A percentile compares a stretch with the other conserved stretches of the same genome.
phyloP scores from a whole-genome alignment of 768 basidiomycete species.

The Asterophora parasitica region DNA sequence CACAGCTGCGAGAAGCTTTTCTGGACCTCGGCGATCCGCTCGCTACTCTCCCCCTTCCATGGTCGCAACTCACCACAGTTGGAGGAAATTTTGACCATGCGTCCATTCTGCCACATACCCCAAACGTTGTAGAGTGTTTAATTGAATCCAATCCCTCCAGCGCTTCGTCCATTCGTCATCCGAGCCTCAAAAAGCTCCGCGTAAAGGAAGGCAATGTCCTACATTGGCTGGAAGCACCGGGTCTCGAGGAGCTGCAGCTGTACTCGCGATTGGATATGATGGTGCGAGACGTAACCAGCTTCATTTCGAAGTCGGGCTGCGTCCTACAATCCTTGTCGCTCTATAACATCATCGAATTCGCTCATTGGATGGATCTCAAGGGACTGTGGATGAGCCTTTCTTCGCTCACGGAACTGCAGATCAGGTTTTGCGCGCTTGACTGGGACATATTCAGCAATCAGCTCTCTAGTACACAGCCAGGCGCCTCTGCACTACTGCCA shows the following conservation, averaged over 20 bases:
- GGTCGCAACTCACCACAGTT: not conserved
- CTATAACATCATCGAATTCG: too few relatives aligned
- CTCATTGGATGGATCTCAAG: not conserved
- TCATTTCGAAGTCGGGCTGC: not conserved
- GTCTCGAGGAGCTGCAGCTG: not conserved
- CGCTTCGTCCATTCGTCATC: not conserved
- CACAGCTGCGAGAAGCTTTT: not conserved
- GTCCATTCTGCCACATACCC: not conserved
- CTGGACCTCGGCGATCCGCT: not conserved
- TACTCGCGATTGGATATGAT: not conserved
- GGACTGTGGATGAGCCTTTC: not conserved
- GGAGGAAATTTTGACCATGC: not conserved
- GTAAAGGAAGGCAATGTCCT: not conserved
- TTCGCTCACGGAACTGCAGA: not conserved
- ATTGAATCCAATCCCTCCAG: not conserved
- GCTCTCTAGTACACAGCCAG: not conserved
- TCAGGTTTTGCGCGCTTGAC: not conserved
- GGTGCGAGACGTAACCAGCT: not conserved
- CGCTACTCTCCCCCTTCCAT: not conserved
- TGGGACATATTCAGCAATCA: not conserved
- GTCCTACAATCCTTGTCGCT: not conserved
- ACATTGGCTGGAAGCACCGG: not conserved
- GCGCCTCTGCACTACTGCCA: not conserved
- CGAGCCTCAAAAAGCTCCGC: not conserved
- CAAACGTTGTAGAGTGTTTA: not conserved